phyloP scores from a whole-genome alignment of 805 yeast species.

The Metschnikowia lachancei region DNA sequence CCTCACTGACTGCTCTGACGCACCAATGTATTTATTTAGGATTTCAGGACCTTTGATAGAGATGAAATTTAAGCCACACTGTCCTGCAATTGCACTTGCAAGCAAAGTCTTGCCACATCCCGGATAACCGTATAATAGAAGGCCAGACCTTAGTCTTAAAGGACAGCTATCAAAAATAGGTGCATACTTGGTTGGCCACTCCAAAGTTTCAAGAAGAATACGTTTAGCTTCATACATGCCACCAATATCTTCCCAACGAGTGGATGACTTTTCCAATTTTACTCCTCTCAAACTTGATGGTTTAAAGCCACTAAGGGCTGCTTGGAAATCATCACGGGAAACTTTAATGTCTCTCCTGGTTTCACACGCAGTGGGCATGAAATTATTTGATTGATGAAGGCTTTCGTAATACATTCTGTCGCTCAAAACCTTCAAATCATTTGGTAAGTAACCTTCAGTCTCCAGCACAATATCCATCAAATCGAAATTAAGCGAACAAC shows the following conservation, averaged over 20 bases:
- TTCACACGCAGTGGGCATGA: not conserved
- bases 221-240: constrained; percentile 77
- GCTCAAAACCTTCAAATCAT: constrained; percentile 67
- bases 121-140: constrained; percentile 89
- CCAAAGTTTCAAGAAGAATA: constrained; percentile 78
- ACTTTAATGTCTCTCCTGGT: constrained; percentile 8
- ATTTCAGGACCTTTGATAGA: constrained; percentile 96
- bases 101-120: constrained; percentile 95
- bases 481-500: constrained; percentile 39
- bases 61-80: constrained; percentile 90
- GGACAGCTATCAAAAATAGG: constrained; percentile 93
- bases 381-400: not conserved
- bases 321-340: constrained; percentile 43
- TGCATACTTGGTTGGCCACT: constrained; percentile 96
- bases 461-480: constrained; percentile 51
- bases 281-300: constrained; percentile 87
- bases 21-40: constrained; percentile 92
- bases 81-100: constrained; percentile 91
- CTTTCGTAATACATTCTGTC: constrained; percentile 66
- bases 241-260: constrained; percentile 86
- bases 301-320: constrained; percentile 63
- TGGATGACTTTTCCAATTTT: constrained; percentile 71
- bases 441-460: constrained; percentile 88
- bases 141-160: constrained; percentile 81
- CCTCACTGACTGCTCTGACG: constrained; percentile 91